Percentiles rank a stretch among this genome's conserved stretches.
Evolutionary conservation across 2,329 filamentous ascomycete genomes (phyloP).

Genomic region (Verticillium nonalfalfae): DNA sequence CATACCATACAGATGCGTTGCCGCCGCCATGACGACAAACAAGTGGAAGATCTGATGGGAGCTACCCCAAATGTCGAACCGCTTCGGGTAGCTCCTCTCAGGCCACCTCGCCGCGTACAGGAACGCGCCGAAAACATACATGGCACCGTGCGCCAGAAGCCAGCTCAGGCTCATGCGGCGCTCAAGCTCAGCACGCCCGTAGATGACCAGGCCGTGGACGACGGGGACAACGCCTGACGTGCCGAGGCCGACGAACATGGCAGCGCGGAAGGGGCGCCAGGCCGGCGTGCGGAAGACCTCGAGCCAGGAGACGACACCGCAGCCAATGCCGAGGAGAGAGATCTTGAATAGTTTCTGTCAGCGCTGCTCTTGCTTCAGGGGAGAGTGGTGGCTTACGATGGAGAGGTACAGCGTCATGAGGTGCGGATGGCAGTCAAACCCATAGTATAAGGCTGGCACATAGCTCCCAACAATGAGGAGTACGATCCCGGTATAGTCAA

Average conservation of each 20-base stretch:
- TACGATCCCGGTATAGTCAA: slow-evolving; percentile 94
- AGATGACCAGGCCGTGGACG: slow-evolving; percentile 64
- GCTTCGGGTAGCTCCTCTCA: slow-evolving; percentile 70
- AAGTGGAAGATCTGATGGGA: slow-evolving; percentile 97
- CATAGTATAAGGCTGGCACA: slow-evolving; percentile 83
- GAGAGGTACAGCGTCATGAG: slow-evolving; percentile 68
- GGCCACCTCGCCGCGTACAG: slow-evolving; percentile 85
- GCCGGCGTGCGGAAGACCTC: slow-evolving; percentile 77
- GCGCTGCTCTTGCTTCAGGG: not conserved
- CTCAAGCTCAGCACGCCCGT: slow-evolving; percentile 61
- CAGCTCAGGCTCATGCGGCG: slow-evolving; percentile 73
- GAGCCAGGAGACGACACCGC: slow-evolving; percentile 68
- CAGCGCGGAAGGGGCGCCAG: slow-evolving; percentile 78
- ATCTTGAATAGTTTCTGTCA: slow-evolving; percentile 49
- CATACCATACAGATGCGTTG: slow-evolving; percentile 75
- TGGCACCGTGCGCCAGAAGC: slow-evolving; percentile 69
- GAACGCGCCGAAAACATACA: slow-evolving; percentile 82
- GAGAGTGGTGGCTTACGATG: slow-evolving; percentile 47
- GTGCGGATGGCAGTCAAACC: slow-evolving; percentile 63
- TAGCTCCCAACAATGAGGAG: slow-evolving; percentile 87
- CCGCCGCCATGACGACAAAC: slow-evolving; percentile 76
- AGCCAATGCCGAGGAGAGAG: slow-evolving; percentile 67
- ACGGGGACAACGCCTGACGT: slow-evolving; percentile 79
- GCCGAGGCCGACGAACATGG: slow-evolving; percentile 86
- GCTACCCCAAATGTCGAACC: slow-evolving; percentile 85